Evolutionary conservation across 768 basidiomycete genomes (phyloP).

Genomic region (Hygrophorus pudorinus): DNA sequence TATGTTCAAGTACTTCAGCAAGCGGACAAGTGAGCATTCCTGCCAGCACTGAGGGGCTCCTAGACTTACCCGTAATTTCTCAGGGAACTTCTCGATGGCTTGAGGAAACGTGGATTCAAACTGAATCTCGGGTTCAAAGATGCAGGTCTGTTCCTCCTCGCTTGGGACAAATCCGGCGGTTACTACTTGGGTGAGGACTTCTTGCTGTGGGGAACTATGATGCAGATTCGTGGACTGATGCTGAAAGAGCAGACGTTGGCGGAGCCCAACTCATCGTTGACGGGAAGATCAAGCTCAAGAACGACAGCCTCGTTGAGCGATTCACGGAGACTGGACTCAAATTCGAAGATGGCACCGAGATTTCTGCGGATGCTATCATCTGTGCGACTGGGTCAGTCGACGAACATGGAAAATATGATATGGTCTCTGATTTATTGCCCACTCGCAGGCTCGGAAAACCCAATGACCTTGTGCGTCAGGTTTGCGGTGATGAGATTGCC

Average conservation of each 20-base stretch:
- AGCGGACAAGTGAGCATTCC: constrained; percentile 28
- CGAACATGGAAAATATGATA: constrained; percentile 16
- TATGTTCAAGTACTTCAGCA: constrained; percentile 17
- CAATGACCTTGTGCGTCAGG: constrained; percentile 23
- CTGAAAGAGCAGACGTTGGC: constrained; percentile 36
- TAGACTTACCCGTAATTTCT: not conserved
- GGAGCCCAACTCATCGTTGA: constrained; percentile 51
- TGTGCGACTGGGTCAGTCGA: constrained; percentile 58
- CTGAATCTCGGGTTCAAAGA: constrained; percentile 29
- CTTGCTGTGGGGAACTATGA: not conserved
- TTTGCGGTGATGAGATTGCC: constrained; percentile 40
- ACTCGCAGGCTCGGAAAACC: constrained; percentile 36
- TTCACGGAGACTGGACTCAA: constrained; percentile 35
- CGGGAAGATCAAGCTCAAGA: constrained; percentile 66
- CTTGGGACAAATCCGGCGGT: constrained; percentile 24
- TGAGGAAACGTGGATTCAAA: constrained; percentile 37
- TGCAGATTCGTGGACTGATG: not conserved
- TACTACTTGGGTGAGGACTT: constrained; percentile 37
- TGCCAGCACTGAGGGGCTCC: no score
- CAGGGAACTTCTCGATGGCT: constrained; percentile 26
- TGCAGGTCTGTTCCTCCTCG: constrained; percentile 25
- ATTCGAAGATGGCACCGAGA: constrained; percentile 38
- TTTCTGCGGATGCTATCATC: constrained; percentile 45
- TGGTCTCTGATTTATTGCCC: not conserved
- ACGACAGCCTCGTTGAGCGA: constrained; percentile 36